A percentile compares a stretch with the other conserved stretches of the same genome.
These are phyloP conservation scores for Hymenoscyphus infarciens DNA, from an alignment of 2,329 filamentous ascomycete genomes.

Conservation along the genomic window DNA sequence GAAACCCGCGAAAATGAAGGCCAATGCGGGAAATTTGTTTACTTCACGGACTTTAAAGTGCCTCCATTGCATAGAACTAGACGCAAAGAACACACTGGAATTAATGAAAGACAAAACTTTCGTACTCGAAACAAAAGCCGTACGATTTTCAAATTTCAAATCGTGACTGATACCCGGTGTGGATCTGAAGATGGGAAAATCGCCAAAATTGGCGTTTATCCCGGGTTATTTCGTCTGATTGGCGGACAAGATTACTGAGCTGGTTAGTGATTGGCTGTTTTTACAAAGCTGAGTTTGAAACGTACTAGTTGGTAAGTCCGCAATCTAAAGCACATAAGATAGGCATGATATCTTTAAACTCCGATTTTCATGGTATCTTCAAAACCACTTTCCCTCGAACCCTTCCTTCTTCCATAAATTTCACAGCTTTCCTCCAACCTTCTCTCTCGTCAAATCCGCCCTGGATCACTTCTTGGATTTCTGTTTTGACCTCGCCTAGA, in stretches of 20 bases:
- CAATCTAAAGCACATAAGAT: no score
- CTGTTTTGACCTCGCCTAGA: slow-evolving; percentile 21
- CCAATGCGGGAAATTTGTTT: neutral
- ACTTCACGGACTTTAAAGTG: neutral
- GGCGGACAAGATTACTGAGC: neutral
- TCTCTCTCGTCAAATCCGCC: slow-evolving; percentile 27
- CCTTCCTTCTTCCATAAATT: slow-evolving; percentile 22
- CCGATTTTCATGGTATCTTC: slow-evolving; percentile 15
- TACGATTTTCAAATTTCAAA: neutral
- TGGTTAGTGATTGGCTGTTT: neutral
- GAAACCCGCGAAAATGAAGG: neutral
- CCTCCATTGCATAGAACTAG: no score
- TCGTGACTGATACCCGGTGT: neutral
- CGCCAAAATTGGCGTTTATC: neutral
- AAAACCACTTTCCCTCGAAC: slow-evolving; percentile 28
- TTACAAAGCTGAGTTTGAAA: neutral
- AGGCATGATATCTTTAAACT: neutral
- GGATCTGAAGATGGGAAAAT: neutral
- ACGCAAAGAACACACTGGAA: neutral
- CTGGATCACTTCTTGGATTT: slow-evolving; percentile 25
- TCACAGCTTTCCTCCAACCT: slow-evolving; percentile 23
- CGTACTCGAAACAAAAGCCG: neutral
- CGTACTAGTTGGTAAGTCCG: no score
- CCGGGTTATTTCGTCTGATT: neutral
- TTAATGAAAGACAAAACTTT: neutral